A percentile compares a stretch with the other conserved stretches of the same genome.
Conservation (phyloP, 306 rosid species). For the Quercus dentata region DNA sequence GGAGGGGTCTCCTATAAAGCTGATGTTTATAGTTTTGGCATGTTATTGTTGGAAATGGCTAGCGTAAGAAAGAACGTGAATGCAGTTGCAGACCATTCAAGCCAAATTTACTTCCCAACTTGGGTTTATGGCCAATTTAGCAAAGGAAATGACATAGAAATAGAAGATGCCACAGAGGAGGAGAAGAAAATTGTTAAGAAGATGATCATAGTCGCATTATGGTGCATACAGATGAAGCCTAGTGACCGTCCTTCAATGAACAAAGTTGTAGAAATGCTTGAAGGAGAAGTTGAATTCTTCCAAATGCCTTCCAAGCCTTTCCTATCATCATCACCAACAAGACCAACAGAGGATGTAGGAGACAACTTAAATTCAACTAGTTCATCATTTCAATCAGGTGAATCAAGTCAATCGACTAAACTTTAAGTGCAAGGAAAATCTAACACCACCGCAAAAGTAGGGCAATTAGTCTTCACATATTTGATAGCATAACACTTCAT, state of each 20-base stretch:
- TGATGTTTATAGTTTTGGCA: no score
- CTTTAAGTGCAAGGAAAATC: no score
- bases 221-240: slow-evolving; percentile 43
- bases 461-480: no score
- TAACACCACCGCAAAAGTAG: no score
- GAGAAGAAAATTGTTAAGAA: slow-evolving; percentile 20
- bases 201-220: slow-evolving; percentile 28
- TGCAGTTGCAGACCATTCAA: no score
- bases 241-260: slow-evolving; percentile 29
- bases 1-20: no score
- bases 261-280: slow-evolving; percentile 29
- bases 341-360: background rate
- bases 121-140: no score
- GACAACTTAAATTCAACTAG: no score
- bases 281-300: slow-evolving; percentile 4
- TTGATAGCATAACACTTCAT: no score
- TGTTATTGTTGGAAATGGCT: no score
- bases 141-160: background rate
- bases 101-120: no score
- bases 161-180: slow-evolving; percentile 5
- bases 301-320: slow-evolving; percentile 37
- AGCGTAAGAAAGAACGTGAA: no score
- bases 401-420: background rate
- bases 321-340: background rate
- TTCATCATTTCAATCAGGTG: background rate